Conservation (phyloP, 345 rosid genomes). For the Luvunga scandens region DNA sequence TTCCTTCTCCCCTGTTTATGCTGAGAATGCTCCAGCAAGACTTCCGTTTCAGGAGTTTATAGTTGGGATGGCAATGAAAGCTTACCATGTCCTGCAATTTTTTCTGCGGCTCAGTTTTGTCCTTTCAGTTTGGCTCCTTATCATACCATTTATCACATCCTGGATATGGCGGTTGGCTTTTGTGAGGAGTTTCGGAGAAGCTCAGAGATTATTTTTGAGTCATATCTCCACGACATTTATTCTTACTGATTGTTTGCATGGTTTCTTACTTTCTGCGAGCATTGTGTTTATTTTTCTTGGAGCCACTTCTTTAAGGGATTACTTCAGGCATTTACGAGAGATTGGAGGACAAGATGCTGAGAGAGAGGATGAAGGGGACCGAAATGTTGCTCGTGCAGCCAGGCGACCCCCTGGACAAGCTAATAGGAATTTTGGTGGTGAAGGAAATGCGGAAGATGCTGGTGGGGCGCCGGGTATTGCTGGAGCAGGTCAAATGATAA, state of each 20-base stretch:
- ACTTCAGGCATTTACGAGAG: slow-evolving; percentile 91
- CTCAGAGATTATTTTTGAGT: slow-evolving; percentile 87
- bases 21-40: slow-evolving; percentile 93
- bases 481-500: slow-evolving; percentile 66
- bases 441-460: slow-evolving; percentile 79
- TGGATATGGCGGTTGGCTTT: slow-evolving; percentile 98
- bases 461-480: slow-evolving; percentile 74
- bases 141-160: slow-evolving; percentile 89
- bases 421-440: slow-evolving; percentile 78
- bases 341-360: slow-evolving; percentile 94
- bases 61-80: slow-evolving; percentile 94
- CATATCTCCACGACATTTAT: slow-evolving; percentile 79
- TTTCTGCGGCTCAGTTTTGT: slow-evolving; percentile 89
- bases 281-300: slow-evolving; percentile 96
- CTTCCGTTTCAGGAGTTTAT: slow-evolving; percentile 99
- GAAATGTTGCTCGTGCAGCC: slow-evolving; percentile 86
- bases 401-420: slow-evolving; percentile 71
- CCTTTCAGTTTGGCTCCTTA: slow-evolving; percentile 94
- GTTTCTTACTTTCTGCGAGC: slow-evolving; percentile 96
- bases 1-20: slow-evolving; percentile 96
- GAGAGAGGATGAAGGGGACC: slow-evolving; percentile 89
- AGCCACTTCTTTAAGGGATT: slow-evolving; percentile 94
- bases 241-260: slow-evolving; percentile 97
- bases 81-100: slow-evolving; percentile 90
- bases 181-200: slow-evolving; percentile 91